Evolutionary conservation across 2,329 filamentous ascomycete species (phyloP).

Genomic region (Penicillium griseofulvum): DNA sequence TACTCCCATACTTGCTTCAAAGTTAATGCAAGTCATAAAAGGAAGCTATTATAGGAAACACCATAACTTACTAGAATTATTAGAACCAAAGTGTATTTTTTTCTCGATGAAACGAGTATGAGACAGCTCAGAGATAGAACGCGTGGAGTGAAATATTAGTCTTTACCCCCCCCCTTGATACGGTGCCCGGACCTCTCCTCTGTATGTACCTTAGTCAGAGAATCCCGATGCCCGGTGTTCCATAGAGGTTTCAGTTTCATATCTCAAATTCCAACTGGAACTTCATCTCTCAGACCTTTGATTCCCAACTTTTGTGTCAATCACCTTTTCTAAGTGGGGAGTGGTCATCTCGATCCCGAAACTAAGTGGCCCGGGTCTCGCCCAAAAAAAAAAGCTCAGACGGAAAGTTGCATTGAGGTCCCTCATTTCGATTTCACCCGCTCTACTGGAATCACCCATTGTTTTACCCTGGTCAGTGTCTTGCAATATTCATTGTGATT

Average conservation of each 20-base stretch:
- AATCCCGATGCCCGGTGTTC: neutral
- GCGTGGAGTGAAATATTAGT: constrained; percentile 1
- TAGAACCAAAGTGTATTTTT: neutral
- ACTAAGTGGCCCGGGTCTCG: constrained; percentile 20
- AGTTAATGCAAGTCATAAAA: neutral
- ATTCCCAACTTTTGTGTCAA: neutral
- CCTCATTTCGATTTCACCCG: constrained; percentile 16
- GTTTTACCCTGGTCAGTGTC: constrained; percentile 4
- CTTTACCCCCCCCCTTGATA: constrained; percentile 10
- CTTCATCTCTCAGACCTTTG: neutral
- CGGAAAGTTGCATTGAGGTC: constrained; percentile 7
- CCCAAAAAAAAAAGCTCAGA: constrained; percentile 21
- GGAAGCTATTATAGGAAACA: neutral
- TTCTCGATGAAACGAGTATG: neutral
- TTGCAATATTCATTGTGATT: neutral
- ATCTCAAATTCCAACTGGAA: neutral
- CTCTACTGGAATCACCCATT: constrained; percentile 1
- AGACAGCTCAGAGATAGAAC: constrained; percentile 4
- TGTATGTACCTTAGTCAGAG: constrained; percentile 8
- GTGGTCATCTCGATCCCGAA: constrained; percentile 11
- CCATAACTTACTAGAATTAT: neutral
- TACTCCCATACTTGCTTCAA: neutral
- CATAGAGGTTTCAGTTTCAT: neutral
- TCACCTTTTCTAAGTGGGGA: constrained; percentile 1
- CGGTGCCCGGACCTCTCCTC: neutral